Evolutionary conservation across 331 rosid species (phyloP), one percentile per base, ranked within the genome.

Genomic region (Quercus tomentella): DNA sequence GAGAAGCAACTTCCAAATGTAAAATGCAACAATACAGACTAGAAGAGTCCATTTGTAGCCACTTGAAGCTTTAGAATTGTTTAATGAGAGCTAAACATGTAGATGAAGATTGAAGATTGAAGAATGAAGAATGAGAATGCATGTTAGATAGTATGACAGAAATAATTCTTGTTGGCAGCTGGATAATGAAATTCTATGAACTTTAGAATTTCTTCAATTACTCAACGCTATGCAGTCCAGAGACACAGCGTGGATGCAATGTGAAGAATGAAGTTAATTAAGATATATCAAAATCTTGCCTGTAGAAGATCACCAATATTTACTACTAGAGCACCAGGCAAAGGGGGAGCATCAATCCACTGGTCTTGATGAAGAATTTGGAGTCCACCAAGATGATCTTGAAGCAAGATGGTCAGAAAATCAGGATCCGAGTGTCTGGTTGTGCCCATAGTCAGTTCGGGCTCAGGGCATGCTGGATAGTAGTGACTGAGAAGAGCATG

Each of bases 331-430:
- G 95, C 89, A 6, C 83, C 88, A 2, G 84, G 81, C 9, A 78
- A 45, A 0, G 88, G 87, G 0, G 86, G 89, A 25, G 89, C 45
- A 66, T 90, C 89, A 20, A 84, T 63, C 97, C 97, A 90, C 26
- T 20, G 58, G 73, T 87, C 68, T 14, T 89, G 55, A 3, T 83
- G 76, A 69, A 82, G 81, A 60, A 87, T 88, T 78, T 92, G 93
- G 70, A 92, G 93, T 3, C 93, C 97, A 17, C 93, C 92, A 41
- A 90, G 80, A 21, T 84, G 78, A 76, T 90, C 97, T 56, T 86
- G 97, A 3, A 89, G 86, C 3, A 86, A 77, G 28, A 86, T 72
- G 1, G 89, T 80, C 12, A 82, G 78, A 45, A 82, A 82, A 16
- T 7, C 33, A 2, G 80, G 77, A 74, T 86, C 84, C 0, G 84